These are phyloP conservation scores for Teunomyces barrocoloradensis DNA, from an alignment of 805 yeast genomes.

Conservation along the genomic window DNA sequence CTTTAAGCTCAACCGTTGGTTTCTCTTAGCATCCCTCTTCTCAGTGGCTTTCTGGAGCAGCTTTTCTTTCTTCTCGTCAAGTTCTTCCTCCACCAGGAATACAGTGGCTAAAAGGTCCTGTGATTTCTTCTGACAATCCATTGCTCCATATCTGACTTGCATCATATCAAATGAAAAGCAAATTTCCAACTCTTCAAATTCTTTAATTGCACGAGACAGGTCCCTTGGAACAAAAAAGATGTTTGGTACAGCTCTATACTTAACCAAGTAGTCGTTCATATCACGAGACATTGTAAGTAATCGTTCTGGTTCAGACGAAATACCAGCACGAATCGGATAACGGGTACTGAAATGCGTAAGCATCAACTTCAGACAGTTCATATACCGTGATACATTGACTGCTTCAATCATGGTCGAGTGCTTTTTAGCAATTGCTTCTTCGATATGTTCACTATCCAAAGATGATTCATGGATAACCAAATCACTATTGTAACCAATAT, in stretches of 20 bases:
- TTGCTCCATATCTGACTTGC: slow-evolving; percentile 26
- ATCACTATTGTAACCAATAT: slow-evolving; percentile 65
- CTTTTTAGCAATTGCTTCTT: slow-evolving; percentile 76
- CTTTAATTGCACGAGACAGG: slow-evolving; percentile 7
- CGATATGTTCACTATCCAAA: slow-evolving; percentile 70
- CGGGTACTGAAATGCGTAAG: slow-evolving; percentile 94
- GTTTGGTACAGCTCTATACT: slow-evolving; percentile 22
- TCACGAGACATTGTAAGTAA: slow-evolving; percentile 20
- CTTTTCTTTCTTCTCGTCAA: slow-evolving; percentile 15
- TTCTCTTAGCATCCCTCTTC: slow-evolving; percentile 36
- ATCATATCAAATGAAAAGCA: slow-evolving; percentile 42
- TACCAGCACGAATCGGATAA: slow-evolving; percentile 45
- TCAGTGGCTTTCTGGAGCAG: slow-evolving; percentile 24
- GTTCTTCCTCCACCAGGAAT: slow-evolving; percentile 21
- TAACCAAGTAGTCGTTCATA: slow-evolving; percentile 28
- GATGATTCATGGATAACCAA: slow-evolving; percentile 92
- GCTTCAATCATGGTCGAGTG: slow-evolving; percentile 94
- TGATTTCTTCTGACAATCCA: slow-evolving; percentile 26
- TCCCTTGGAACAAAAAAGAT: slow-evolving; percentile 16
- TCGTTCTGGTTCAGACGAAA: slow-evolving; percentile 21
- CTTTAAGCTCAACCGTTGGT: slow-evolving; percentile 23
- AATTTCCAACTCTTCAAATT: slow-evolving; percentile 32
- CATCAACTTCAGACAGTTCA: slow-evolving; percentile 70
- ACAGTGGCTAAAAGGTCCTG: slow-evolving; percentile 25
- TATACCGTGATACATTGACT: slow-evolving; percentile 58